These are phyloP conservation scores for Sporisorium exsertum DNA, from an alignment of 1,284 basidiomycete species.

Conservation along the genomic window DNA sequence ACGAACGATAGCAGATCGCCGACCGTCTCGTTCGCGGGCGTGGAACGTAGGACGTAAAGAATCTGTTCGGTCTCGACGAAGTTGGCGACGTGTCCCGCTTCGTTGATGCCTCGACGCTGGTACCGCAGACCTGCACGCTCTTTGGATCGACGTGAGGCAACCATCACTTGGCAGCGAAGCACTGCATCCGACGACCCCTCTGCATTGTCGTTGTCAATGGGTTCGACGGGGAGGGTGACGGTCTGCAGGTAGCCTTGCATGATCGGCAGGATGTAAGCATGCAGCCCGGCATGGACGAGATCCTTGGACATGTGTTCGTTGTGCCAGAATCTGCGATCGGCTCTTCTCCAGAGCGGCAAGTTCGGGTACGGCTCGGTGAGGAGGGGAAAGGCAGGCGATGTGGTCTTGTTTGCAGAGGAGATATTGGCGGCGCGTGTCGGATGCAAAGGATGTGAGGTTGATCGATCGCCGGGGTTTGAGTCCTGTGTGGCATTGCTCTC, in stretches of 20 bases:
- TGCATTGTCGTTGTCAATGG: not conserved
- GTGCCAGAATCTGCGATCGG: slow-evolving; percentile 88
- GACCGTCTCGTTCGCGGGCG: slow-evolving; percentile 70
- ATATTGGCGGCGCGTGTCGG: not conserved
- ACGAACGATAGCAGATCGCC: slow-evolving; percentile 87
- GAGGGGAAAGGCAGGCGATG: slow-evolving; percentile 17
- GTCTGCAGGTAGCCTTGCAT: slow-evolving; percentile 88
- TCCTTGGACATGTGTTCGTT: slow-evolving; percentile 83
- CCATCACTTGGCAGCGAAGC: slow-evolving; percentile 74
- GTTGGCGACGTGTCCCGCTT: slow-evolving; percentile 95
- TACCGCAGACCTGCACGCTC: slow-evolving; percentile 96
- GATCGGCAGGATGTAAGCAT: slow-evolving; percentile 84
- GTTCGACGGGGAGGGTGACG: slow-evolving; percentile 45
- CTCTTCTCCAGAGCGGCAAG: slow-evolving; percentile 84
- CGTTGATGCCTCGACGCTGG: slow-evolving; percentile 95
- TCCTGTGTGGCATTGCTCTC: slow-evolving; percentile 8
- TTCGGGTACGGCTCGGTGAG: slow-evolving; percentile 79
- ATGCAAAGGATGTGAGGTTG: not conserved
- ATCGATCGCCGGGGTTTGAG: not conserved
- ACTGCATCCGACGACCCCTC: not conserved
- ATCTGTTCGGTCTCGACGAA: slow-evolving; percentile 97
- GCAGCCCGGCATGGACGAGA: slow-evolving; percentile 71
- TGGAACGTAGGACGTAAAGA: slow-evolving; percentile 70
- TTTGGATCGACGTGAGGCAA: slow-evolving; percentile 86
- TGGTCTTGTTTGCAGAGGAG: not conserved